Base-by-base conservation (phyloP, 2,329 filamentous ascomycete genomes). In the Aureobasidium mangrovei region DNA sequence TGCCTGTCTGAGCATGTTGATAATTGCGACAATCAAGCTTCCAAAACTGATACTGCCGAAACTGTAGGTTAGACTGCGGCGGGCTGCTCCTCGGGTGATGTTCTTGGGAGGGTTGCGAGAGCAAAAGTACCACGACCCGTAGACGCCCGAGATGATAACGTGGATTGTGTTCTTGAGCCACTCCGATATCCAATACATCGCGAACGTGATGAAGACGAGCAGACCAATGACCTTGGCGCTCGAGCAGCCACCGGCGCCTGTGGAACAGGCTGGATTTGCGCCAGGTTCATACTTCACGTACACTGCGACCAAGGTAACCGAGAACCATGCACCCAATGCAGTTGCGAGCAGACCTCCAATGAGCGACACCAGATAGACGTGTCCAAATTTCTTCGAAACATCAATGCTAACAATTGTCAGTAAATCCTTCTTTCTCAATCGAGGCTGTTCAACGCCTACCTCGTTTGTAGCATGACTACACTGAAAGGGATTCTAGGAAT, bases 141-240 rank as follows among this genome's bases (percentile, higher is more conserved):
- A 96, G 0, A 95, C 84, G 0, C 91, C 91, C 0, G 89, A 86
- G 56, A 95, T 86, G 27, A 83, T 90, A 2, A 85, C 86, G 67
- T 97, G 90, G 44, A 95, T 88, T 0, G 88, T 90, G 70, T 95
- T 95, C 74, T 96, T 96, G 62, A 96, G 74, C 79, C 86, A 91
- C 68, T 97, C 91, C 1, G 87, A 85, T 60, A 95, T 84, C 91
- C 91, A 97, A 72, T 94, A 96, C 71, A 84, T 88, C 52, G 90
- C 85, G 64, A 97, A 96, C 0, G 90, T 95, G 61, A 90, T 80
- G 67, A 94, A 96, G 18, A 85, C 87, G 4, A 95, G 74, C 31
- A 96, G 72, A 0, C 91, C 91, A 57, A 90, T 91, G 42, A 96
- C 87, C 60, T 84, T 91, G 49, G 76, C 88, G 4, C 74, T 77